Percentiles rank a stretch among this genome's conserved stretches.
phyloP scores from a whole-genome alignment of 2,329 filamentous ascomycete species.

The Aciculosporium take region DNA sequence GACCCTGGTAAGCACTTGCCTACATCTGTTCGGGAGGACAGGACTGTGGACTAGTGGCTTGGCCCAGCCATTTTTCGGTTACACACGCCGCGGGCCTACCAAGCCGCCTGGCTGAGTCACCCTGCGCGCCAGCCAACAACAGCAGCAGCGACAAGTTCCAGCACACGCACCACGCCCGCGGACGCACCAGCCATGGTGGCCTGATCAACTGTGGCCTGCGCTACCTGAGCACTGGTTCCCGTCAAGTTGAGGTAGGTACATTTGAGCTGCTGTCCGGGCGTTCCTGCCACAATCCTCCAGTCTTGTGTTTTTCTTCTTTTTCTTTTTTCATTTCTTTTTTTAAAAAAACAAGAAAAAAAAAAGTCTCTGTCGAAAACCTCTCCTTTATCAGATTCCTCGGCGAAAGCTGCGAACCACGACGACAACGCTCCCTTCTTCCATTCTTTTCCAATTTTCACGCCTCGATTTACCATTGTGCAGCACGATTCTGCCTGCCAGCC shows the following conservation, averaged over 20 bases:
- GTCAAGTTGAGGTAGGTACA: too few species aligned
- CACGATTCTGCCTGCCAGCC: background rate
- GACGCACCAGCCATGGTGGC: background rate
- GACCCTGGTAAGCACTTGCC: background rate
- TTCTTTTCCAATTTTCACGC: background rate
- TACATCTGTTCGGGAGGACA: too few species aligned
- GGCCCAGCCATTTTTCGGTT: background rate
- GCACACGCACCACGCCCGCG: background rate
- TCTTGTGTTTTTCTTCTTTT: background rate
- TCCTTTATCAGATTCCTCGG: background rate
- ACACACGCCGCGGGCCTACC: conserved; percentile 1
- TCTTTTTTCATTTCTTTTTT: background rate
- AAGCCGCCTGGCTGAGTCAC: conserved; percentile 1
- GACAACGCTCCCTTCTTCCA: background rate
- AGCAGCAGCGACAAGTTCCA: background rate
- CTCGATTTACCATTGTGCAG: background rate
- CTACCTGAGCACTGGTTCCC: too few species aligned
- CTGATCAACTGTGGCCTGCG: background rate
- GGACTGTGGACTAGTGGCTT: background rate
- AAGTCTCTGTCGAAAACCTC: too few species aligned
- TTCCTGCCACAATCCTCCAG: background rate
- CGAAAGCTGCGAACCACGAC: background rate
- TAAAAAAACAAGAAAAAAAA: too few species aligned
- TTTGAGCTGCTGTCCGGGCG: background rate
- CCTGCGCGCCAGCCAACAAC: background rate